These are phyloP conservation scores for Posidonia oceanica DNA, from an alignment of 116 monocot species.

Conservation along the genomic window DNA sequence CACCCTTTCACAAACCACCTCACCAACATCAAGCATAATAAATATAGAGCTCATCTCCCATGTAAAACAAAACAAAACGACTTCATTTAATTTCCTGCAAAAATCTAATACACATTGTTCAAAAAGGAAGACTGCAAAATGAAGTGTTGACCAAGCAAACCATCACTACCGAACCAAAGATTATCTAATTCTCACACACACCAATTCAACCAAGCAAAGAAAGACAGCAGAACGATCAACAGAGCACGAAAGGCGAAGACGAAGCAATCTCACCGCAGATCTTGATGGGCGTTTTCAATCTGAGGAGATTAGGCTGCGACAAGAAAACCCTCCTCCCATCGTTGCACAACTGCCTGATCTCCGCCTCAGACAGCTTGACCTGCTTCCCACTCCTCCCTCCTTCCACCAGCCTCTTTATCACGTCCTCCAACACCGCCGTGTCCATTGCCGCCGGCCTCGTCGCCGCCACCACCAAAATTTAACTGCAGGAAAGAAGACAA, in stretches of 20 bases:
- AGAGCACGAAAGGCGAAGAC: too few relatives aligned
- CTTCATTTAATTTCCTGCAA: too few relatives aligned
- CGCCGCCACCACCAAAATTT: not conserved
- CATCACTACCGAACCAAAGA: not conserved
- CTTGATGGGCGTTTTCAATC: conserved; percentile 59
- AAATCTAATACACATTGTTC: too few relatives aligned
- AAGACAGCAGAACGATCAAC: too few relatives aligned
- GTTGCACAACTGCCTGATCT: conserved; percentile 49
- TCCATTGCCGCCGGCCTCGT: conserved; percentile 23
- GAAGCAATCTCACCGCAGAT: conserved; percentile 50
- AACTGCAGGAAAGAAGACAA: too few relatives aligned
- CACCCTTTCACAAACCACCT: too few relatives aligned
- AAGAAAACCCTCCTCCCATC: conserved; percentile 44
- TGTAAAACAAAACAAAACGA: too few relatives aligned
- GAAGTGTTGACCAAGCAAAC: not conserved
- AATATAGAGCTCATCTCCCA: too few relatives aligned
- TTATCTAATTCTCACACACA: not conserved
- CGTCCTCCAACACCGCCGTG: conserved; percentile 26
- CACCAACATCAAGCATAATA: too few relatives aligned
- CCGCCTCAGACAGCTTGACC: conserved; percentile 42
- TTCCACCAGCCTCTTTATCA: conserved; percentile 37
- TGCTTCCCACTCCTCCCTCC: conserved; percentile 37
- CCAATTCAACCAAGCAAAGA: not conserved
- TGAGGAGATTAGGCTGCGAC: conserved; percentile 49
- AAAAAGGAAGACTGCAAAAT: too few relatives aligned